These are phyloP conservation scores for Vigna mungo DNA, from an alignment of 306 rosid genomes.

Conservation along the genomic window DNA sequence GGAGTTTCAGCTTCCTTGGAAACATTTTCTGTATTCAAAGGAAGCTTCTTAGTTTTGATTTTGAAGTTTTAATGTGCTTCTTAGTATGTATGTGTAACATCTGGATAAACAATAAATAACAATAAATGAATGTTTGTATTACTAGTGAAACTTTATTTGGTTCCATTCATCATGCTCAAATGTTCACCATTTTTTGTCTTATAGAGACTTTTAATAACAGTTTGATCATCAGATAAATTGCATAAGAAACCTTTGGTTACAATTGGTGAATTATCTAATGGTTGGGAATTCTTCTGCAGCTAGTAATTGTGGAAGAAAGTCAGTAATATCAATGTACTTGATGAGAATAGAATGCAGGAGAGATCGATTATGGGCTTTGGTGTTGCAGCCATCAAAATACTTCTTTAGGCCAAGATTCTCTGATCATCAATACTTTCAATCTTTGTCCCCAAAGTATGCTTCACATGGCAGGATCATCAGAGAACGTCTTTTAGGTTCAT, in stretches of 20 bases:
- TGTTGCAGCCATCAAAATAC: conserved; percentile 66
- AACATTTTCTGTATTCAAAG: neutral
- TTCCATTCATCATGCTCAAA: conserved; percentile 8
- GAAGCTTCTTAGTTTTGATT: conserved; percentile 14
- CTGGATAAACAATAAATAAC: too few relatives aligned
- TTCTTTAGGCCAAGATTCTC: conserved; percentile 52
- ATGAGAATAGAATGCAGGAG: conserved; percentile 73
- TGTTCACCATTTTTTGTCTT: neutral
- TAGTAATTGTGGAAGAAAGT: conserved; percentile 47
- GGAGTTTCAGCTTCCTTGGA: neutral
- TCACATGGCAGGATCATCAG: conserved; percentile 53
- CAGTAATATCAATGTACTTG: conserved; percentile 68
- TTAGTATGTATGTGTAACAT: neutral
- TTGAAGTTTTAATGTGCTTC: neutral
- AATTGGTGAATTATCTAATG: conserved; percentile 40
- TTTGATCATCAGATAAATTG: conserved; percentile 16
- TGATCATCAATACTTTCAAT: conserved; percentile 51
- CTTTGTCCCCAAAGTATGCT: conserved; percentile 45
- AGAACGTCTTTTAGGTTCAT: conserved; percentile 54
- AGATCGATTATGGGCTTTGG: conserved; percentile 70
- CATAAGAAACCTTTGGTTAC: conserved; percentile 24
- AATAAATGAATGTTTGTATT: too few relatives aligned
- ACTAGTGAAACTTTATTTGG: too few relatives aligned
- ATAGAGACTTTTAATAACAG: neutral
- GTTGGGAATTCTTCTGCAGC: conserved; percentile 46